Base-by-base conservation (phyloP, 1,284 basidiomycete genomes). In the Ganoderma leucocontextum region DNA sequence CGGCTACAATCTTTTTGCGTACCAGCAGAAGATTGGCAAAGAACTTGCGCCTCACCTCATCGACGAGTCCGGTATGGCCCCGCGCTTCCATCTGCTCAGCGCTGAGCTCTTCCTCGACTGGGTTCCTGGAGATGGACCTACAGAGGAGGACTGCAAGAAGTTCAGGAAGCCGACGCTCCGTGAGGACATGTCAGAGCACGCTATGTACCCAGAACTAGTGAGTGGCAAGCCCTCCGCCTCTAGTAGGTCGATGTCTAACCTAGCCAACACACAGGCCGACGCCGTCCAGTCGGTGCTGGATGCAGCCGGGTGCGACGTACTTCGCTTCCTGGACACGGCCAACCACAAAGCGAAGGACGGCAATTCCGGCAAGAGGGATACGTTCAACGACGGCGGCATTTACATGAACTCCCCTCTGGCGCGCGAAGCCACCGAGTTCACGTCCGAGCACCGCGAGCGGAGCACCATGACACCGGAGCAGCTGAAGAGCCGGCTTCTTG, bases 261-360 rank as follows among this genome's bases (percentile, higher is more conserved):
- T 38, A n/a, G n/a, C 17, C 17, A 0, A 19, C 6, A 12, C 7
- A 10, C 5, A 29, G 52, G 52, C 29, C 2, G 55, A 35, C 4
- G 55, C 38, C 35, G 19, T 57, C 17, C 33, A 57, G 35, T 57
- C 55, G 6, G 55, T 57, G 17, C 19, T 57, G 17, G 35, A 57
- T 1, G 55, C 55, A 4, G 35, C 55, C 4, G 35, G 9, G 19
- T 57, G 55, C 19, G 15, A 35, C 8, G 19, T 4, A 7, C 55
- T 57, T 10, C 55, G 35, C 35, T 57, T 57, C 35, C 17, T 57
- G 13, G 33, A 57, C 17, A 57, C 33, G 10, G 55, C 55, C 6
- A 57, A 57, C 55, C 55, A 57, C 35, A 57, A 57, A 9, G 55
- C 55, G 17, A 10, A 19, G 17, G 55, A 57, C 55, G 55, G 55